Evolutionary conservation across 495 filamentous ascomycete species (phyloP), one percentile per base, ranked within the genome.

Genomic region (Annulohypoxylon nitens): DNA sequence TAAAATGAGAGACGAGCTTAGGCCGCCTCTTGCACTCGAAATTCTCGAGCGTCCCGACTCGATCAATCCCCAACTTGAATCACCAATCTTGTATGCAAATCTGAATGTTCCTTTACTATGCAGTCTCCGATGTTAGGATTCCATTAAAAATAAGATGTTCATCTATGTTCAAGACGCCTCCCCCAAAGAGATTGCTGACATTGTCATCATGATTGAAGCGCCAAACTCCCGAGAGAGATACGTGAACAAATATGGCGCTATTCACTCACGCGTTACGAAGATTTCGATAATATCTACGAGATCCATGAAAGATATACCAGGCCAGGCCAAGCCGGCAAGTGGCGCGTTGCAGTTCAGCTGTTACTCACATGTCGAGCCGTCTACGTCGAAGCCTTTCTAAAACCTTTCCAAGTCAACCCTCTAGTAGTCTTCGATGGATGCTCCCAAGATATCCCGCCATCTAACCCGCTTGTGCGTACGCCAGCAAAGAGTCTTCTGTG

Each of bases 181-280:
- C 60, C 60, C 10, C 71, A 78, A 53, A 48, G 45, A 9, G 2
- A 12, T 51, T 71, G 51, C n/a, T 75, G 65, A 30, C 51, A 76
- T n/a, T 75, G 73, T 2, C 18, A 5, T 47, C 43, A 47, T 1
- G 0, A 20, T 18, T 6, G 20, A 45, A 47, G 43, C 18, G 18
- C 67, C 36, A 73, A 67, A 23, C 77, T 79, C 39, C 75, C 77
- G 0, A 63, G 58, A 33, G 77, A 79, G 47, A 20, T 79, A 1
- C 77, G 77, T 12, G 75, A 74, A 11, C 12, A 77, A 41, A 72
- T 79, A 23, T 79, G 77, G 77, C 50, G 66, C 30, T 75, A 71
- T 10, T 59, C 72, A 23, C 67, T 79, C n/a, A 57, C 70, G n/a
- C 55, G 61, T 1, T 79, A 75, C 18, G 75, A 79, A 41, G 68